Percentiles rank a stretch among this genome's conserved stretches.
Evolutionary conservation across 441 rosid species (phyloP).

Genomic region (Breynia disticha): DNA sequence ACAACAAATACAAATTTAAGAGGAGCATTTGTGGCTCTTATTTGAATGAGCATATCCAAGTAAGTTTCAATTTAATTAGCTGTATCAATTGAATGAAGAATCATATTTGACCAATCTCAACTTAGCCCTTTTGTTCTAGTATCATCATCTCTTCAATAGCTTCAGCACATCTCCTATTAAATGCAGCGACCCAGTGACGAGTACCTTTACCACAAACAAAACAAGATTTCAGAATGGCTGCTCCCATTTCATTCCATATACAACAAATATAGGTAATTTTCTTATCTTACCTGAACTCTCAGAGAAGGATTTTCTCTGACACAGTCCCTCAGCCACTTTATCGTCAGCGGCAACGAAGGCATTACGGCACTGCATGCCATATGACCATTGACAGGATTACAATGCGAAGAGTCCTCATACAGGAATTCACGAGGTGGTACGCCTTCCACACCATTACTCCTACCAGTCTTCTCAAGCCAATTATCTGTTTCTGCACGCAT

Average conservation of each 20-base stretch:
- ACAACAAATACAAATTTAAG: too few species aligned
- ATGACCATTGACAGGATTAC: conserved; percentile 25
- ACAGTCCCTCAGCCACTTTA: conserved; percentile 75
- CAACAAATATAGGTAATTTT: conserved; percentile 1
- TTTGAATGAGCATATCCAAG: too few species aligned
- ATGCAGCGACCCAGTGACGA: conserved; percentile 85
- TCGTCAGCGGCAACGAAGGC: conserved; percentile 69
- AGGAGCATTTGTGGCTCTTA: too few species aligned
- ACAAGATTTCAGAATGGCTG: not conserved
- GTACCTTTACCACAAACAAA: conserved; percentile 35
- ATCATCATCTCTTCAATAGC: conserved; percentile 25
- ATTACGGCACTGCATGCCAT: conserved; percentile 47
- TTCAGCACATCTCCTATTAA: conserved; percentile 82
- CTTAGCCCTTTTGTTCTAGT: too few species aligned
- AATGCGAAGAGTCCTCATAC: conserved; percentile 35
- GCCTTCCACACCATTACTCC: conserved; percentile 14
- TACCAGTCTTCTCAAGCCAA: conserved; percentile 26
- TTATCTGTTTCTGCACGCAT: conserved; percentile 28
- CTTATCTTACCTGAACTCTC: conserved; percentile 43
- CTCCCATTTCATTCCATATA: not conserved
- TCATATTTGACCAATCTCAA: too few species aligned
- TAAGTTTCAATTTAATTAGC: too few species aligned
- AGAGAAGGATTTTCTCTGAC: conserved; percentile 60
- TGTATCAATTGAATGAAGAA: too few species aligned
- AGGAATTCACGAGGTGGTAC: conserved; percentile 48